Base-by-base conservation (phyloP, 2,329 filamentous ascomycete species). In the Fusarium oxysporum region DNA sequence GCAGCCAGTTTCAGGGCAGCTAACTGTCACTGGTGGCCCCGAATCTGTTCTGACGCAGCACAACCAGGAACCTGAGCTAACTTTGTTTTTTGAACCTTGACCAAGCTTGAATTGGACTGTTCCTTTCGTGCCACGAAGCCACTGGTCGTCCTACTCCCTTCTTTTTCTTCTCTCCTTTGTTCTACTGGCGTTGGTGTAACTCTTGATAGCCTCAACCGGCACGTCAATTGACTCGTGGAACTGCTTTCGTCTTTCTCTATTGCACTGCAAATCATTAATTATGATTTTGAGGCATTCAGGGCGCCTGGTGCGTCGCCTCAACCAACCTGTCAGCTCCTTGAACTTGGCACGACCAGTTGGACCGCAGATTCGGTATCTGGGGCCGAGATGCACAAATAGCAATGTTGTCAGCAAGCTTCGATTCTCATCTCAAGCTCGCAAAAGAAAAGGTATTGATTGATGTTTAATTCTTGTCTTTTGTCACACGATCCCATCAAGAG, bases 351-450 rank as follows among this genome's bases (percentile, higher is more conserved):
- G 50, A 47, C 65, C 56, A 57, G 61, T 53, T 62, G 55, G 51
- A 50, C 66, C 55, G 53, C 71, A 65, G 54, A 54, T 61, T 55
- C 54, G 64, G 25, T 62, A 43, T 74, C 71, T 70, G 75, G 68
- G 70, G 62, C 75, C 76, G 68, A 70, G 43, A 35, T 55, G 50
- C 23, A 51, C 56, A 47, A 65, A 51, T 54, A 61, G 37, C 30
- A 57, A 54, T 43, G 53, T 44, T 35, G 44, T 44, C 33, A 64
- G 57, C 65, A 74, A 68, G 62, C 75, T 76, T 56, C 75, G 59
- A 37, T 81, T 81, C 71, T 80, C 80, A 40, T 78, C 79, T n/a
- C 76, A 79, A 56, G 58, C 71, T 53, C 38, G 65, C 25, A 76
- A 61, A 44, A 73, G 72, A 62, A 73, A 65, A 61, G 80, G 80